phyloP scores from a whole-genome alignment of 768 basidiomycete genomes.

The Trametes coccinea region DNA sequence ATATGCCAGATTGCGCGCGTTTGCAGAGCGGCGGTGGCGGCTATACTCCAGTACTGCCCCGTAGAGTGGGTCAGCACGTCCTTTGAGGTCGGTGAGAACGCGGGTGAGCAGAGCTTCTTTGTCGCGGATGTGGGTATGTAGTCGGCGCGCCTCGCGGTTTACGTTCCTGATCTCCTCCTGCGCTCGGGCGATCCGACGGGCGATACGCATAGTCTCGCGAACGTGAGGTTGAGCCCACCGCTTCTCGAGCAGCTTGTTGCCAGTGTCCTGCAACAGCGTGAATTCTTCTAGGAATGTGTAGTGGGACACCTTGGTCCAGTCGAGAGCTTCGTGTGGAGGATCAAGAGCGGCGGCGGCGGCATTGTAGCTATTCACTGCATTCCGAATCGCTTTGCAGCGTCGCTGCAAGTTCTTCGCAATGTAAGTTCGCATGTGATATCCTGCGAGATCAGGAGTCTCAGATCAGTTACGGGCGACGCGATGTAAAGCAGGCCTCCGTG shows the following conservation, averaged over 20 bases:
- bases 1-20: conserved; percentile 5
- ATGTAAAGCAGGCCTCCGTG: too few relatives aligned
- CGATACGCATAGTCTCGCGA: conserved; percentile 26
- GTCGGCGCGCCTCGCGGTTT: conserved; percentile 30
- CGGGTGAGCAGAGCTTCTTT: conserved; percentile 15
- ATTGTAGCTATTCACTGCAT: conserved; percentile 33
- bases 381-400: conserved; percentile 24
- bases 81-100: not conserved
- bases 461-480: too few relatives aligned
- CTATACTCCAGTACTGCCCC: conserved; percentile 5
- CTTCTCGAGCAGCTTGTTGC: conserved; percentile 25
- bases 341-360: conserved; percentile 25
- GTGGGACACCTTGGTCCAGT: conserved; percentile 28
- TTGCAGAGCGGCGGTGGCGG: conserved; percentile 1
- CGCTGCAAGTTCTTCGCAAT: conserved; percentile 33
- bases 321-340: conserved; percentile 25
- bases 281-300: conserved; percentile 35
- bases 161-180: conserved; percentile 28
- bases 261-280: conserved; percentile 27
- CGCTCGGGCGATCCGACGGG: conserved; percentile 20
- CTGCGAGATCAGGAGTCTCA: conserved; percentile 11
- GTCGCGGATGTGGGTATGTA: conserved; percentile 31
- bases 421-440: conserved; percentile 31
- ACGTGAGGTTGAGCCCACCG: conserved; percentile 31
- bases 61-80: not conserved